A percentile compares a stretch with the other conserved stretches of the same genome.
These are phyloP conservation scores for Curvularia verruculosa DNA, from an alignment of 2,329 filamentous ascomycete genomes.

Conservation along the genomic window DNA sequence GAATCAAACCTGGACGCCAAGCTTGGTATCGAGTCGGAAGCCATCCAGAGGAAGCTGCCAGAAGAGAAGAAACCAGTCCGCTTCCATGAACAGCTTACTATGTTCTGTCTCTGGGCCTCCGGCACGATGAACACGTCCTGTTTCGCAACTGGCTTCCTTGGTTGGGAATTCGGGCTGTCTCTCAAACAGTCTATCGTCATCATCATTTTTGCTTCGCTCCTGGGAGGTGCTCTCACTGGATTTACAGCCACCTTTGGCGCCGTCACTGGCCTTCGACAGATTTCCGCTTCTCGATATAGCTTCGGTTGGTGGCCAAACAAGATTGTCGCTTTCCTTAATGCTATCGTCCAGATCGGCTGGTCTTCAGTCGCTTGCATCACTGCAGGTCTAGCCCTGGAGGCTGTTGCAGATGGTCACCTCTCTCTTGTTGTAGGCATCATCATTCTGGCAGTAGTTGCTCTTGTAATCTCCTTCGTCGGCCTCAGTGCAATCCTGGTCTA, in stretches of 20 bases:
- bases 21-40: slow-evolving; percentile 34
- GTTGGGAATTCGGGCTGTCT: slow-evolving; percentile 56
- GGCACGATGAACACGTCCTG: slow-evolving; percentile 52
- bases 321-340: slow-evolving; percentile 55
- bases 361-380: slow-evolving; percentile 52
- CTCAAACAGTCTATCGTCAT: slow-evolving; percentile 53
- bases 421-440: slow-evolving; percentile 53
- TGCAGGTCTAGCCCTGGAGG: slow-evolving; percentile 51
- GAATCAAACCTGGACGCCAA: slow-evolving; percentile 21
- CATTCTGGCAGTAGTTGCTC: slow-evolving; percentile 49
- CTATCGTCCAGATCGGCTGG: slow-evolving; percentile 55
- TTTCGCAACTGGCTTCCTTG: slow-evolving; percentile 52
- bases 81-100: slow-evolving; percentile 36
- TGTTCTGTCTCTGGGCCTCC: slow-evolving; percentile 55
- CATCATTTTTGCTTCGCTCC: slow-evolving; percentile 50
- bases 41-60: slow-evolving; percentile 32
- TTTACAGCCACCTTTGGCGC: slow-evolving; percentile 53
- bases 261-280: slow-evolving; percentile 52
- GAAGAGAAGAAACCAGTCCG: slow-evolving; percentile 36
- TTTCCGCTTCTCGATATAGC: slow-evolving; percentile 54
- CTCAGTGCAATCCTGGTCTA: slow-evolving; percentile 55
- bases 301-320: slow-evolving; percentile 60
- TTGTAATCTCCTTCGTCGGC: slow-evolving; percentile 50
- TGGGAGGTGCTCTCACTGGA: slow-evolving; percentile 51
- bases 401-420: slow-evolving; percentile 52